Evolutionary conservation across 2,329 filamentous ascomycete species (phyloP), one percentile per base, ranked within the genome.

Genomic region (Diatrype stigma): DNA sequence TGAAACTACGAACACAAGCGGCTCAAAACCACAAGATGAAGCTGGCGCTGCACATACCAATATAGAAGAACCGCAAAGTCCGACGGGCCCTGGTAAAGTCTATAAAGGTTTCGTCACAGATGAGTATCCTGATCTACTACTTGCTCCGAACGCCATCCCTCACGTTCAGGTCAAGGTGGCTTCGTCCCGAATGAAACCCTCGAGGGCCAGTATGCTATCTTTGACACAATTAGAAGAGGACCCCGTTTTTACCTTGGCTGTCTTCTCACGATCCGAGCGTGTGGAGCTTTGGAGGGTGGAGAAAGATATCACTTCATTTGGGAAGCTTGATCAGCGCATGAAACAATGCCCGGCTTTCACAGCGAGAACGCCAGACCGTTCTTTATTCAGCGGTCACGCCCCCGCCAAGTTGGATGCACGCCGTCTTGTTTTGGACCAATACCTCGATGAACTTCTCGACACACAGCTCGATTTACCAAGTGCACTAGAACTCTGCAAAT

Each of bases 141-240:
- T 99, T 2, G 85, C 91, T 10, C 93, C 94, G 0, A 95, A 96
- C 66, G 91, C 92, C 6, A 76, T 99, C 7, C 88, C 90, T 3
- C 90, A 89, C 1, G 87, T 99, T 50, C 82, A 88, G 56, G 85
- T 96, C 45, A 89, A 82, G 66, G 93, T 96, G 3, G 90, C 91
- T 3, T 97, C 94, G 4, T 97, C 94, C 21, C 85, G 94, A n/a
- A 85, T 99, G 76, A 91, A 90, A 64, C 94, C 93, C 14, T 96
- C 93, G 0, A 80, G 93, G 56, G 85, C 90, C 35, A 96, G 92
- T 66, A 81, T 94, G 59, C 75, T 96, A 62, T 89, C 85, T 2
- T 75, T 91, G 11, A 93, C 84, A 47, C 86, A 89, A 54, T 76
- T 88, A 19, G 92, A 96, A 51, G 93, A 96, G 64, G 92, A 96